phyloP scores from a whole-genome alignment of 192 early-diverging fungal species.

The Phycomyces blakesleeanus region DNA sequence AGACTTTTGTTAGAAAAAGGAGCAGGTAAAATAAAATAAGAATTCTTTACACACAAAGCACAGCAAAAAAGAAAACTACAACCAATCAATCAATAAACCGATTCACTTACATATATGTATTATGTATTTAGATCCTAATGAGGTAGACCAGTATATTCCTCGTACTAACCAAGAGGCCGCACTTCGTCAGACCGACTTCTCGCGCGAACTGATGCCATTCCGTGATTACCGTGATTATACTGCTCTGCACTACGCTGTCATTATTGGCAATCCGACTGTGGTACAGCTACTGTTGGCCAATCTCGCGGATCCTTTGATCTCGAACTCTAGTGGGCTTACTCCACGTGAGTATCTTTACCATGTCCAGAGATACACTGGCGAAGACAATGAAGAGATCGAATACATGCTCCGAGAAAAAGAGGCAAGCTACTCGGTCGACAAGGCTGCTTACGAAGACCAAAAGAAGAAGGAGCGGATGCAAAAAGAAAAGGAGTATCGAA shows the following conservation, averaged over 20 bases:
- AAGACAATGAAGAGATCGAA: constrained; percentile 30
- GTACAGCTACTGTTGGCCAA: constrained; percentile 20
- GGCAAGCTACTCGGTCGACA: constrained; percentile 23
- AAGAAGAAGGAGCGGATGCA: constrained; percentile 13
- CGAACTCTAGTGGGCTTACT: constrained; percentile 26
- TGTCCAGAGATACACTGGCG: constrained; percentile 33
- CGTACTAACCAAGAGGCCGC: constrained; percentile 29
- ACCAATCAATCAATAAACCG: not conserved
- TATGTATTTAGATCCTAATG: constrained; percentile 37
- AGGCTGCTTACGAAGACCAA: constrained; percentile 22
- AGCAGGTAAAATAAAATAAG: constrained; percentile 31
- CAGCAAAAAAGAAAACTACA: not conserved
- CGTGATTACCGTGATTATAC: constrained; percentile 34
- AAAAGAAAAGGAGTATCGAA: constrained; percentile 35
- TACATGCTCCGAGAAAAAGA: constrained; percentile 24
- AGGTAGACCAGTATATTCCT: constrained; percentile 32
- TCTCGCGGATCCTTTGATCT: constrained; percentile 27
- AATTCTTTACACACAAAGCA: too few relatives aligned
- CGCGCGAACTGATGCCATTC: constrained; percentile 26
- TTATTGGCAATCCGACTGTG: constrained; percentile 28
- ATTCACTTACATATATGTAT: too few relatives aligned
- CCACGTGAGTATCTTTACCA: constrained; percentile 35
- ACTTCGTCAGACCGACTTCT: constrained; percentile 25
- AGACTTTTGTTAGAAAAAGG: constrained; percentile 30
- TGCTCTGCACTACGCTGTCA: constrained; percentile 33